Evolutionary conservation across 441 rosid genomes (phyloP), one percentile per base, ranked within the genome.

Genomic region (Gossypium schwendimanii): DNA sequence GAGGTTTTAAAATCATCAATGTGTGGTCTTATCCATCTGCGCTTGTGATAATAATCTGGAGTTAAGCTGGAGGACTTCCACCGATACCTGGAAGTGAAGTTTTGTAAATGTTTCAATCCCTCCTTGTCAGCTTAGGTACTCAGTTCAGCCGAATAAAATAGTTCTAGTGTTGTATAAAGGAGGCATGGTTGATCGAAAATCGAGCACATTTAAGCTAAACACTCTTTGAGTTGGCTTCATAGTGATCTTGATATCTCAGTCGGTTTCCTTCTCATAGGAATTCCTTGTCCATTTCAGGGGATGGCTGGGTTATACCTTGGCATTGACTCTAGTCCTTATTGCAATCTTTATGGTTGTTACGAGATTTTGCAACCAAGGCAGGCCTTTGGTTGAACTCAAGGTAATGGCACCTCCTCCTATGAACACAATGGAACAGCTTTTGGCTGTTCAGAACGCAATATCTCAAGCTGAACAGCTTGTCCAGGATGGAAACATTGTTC

Each of bases 361-460:
- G 0, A 81, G 87, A 63, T 82, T 47, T 60, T 83, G 69, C 68
- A 92, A 81, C 73, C 84, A 87, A 76, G 96, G 87, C 66, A 76
- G 21, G 75, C 76, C 87, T 23, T 72, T 78, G 20, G 80, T 83
- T 26, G 88, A 83, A 78, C 83, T 94, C 36, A 92, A 81, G 77
- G 90, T 94, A 44, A 20, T 67, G 41, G 89, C 93, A 8, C 98
- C 97, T 57, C 93, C 93, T 17, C 87, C 83, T 1, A 91, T 83
- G 92, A 94, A 78, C 88, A 85, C 93, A 54, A 81, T 94, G 97
- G 97, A 91, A 72, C 98, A 92, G 87, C 97, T 94, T 78, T 82
- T 92, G 82, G 96, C 97, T 10, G 93, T 92, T 73, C 98, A 92
- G 79, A 88, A 87, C 76, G 89, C 96, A 44, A 77, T 92, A 73